Percentiles rank a stretch among this genome's conserved stretches.
Conservation (phyloP, 2,329 filamentous ascomycete species). For the Macrophomina pseudophaseolina region DNA sequence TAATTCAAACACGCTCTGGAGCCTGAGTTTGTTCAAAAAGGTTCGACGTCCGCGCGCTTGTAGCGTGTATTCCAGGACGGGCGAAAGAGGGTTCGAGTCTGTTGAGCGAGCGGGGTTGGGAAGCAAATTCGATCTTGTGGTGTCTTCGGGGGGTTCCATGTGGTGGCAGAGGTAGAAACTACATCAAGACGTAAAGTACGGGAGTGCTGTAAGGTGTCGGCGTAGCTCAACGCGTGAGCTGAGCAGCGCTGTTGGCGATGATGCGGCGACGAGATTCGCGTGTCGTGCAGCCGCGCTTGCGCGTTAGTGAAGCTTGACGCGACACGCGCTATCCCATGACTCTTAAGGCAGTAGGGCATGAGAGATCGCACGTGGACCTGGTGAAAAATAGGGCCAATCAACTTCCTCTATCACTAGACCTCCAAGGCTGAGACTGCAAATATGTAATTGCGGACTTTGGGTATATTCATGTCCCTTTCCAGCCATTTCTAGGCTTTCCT, state of each 20-base stretch:
- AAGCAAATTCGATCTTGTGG: background rate
- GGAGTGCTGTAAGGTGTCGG: background rate
- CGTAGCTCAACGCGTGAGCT: background rate
- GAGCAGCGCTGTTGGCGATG: background rate
- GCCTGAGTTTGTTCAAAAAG: background rate
- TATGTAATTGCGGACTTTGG: constrained; percentile 7
- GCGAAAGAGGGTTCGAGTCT: background rate
- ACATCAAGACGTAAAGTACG: background rate
- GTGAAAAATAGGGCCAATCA: no score
- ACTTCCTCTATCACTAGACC: background rate
- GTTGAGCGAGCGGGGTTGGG: background rate
- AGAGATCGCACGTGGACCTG: no score
- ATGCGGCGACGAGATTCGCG: background rate
- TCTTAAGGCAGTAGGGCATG: background rate
- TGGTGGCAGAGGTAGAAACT: background rate
- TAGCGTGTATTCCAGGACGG: background rate
- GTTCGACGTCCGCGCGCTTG: constrained; percentile 1
- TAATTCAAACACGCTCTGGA: no score
- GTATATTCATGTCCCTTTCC: constrained; percentile 22
- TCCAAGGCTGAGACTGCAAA: background rate
- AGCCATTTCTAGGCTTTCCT: background rate
- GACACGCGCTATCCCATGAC: constrained; percentile 13
- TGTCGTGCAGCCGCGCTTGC: background rate
- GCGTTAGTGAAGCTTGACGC: constrained; percentile 16
- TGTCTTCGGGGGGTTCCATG: background rate